phyloP scores from a whole-genome alignment of 805 yeast species.

The Kodamaea hsintzibuensis region DNA sequence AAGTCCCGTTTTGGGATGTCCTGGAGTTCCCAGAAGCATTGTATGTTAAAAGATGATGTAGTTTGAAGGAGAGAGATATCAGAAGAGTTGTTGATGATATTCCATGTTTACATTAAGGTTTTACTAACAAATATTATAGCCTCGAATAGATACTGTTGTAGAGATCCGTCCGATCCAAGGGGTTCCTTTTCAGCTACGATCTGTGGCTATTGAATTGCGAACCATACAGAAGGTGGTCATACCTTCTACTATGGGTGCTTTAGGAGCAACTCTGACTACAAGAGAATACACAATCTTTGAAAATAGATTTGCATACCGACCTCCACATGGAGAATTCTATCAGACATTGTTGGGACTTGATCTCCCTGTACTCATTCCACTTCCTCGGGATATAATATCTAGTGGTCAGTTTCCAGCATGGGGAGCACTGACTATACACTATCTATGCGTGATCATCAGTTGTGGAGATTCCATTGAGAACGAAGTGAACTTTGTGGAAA shows the following conservation, averaged over 20 bases:
- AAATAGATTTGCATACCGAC: conserved; percentile 36
- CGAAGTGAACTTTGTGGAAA: conserved; percentile 31
- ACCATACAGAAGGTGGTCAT: conserved; percentile 51
- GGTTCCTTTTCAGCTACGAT: conserved; percentile 46
- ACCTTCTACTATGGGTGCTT: conserved; percentile 31
- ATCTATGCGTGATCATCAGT: conserved; percentile 40
- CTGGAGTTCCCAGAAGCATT: conserved; percentile 61
- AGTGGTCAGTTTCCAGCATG: conserved; percentile 51
- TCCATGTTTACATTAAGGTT: background rate
- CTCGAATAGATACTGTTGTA: conserved; percentile 58
- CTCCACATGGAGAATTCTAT: conserved; percentile 39
- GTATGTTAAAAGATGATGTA: conserved; percentile 18
- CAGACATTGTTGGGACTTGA: conserved; percentile 54
- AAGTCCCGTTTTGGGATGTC: conserved; percentile 63
- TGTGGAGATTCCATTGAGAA: conserved; percentile 31
- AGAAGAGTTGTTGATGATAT: too few species aligned
- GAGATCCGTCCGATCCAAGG: conserved; percentile 55
- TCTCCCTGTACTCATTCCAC: conserved; percentile 57
- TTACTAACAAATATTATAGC: conserved; percentile 30
- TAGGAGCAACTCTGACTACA: conserved; percentile 33
- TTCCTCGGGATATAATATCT: conserved; percentile 53
- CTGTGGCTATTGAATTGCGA: conserved; percentile 48
- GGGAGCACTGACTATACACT: conserved; percentile 50
- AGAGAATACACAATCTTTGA: conserved; percentile 36
- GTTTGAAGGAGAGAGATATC: too few species aligned